These are phyloP conservation scores for Aegilops longissima DNA, from an alignment of 176 grass and related monocot species.

Conservation along the genomic window DNA sequence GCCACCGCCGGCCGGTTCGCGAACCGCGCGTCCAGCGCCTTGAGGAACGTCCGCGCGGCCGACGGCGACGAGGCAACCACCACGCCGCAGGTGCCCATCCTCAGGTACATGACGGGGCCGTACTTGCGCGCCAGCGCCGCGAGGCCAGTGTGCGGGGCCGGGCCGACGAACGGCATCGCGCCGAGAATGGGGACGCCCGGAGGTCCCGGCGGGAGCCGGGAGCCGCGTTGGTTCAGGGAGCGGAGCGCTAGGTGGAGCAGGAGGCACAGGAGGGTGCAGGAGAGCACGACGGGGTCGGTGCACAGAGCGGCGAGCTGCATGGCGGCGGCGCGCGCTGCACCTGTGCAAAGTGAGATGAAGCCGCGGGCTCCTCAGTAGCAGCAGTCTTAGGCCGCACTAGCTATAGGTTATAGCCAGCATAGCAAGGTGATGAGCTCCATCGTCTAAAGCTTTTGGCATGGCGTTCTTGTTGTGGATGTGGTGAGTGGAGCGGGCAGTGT, in stretches of 20 bases:
- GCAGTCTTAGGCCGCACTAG: no score
- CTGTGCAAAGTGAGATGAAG: not conserved
- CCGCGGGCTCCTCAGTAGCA: not conserved
- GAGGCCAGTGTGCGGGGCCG: constrained; percentile 66
- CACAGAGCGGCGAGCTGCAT: constrained; percentile 39
- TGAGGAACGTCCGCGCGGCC: constrained; percentile 64
- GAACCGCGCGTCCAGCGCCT: constrained; percentile 62
- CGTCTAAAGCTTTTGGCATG: no score
- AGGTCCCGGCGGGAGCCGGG: constrained; percentile 52
- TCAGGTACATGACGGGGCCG: constrained; percentile 72
- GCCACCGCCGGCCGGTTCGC: constrained; percentile 65
- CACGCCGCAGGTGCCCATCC: constrained; percentile 29
- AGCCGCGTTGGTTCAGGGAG: not conserved
- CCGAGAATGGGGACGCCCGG: constrained; percentile 55
- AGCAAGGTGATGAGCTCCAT: no score
- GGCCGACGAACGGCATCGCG: constrained; percentile 66
- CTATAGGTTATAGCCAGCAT: no score
- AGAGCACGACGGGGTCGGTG: constrained; percentile 59
- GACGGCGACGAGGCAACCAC: constrained; percentile 64
- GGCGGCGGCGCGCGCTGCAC: not conserved
- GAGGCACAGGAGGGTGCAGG: constrained; percentile 51
- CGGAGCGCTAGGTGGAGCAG: constrained; percentile 58
- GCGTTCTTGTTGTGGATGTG: no score
- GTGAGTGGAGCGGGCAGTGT: no score
- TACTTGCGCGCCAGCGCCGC: constrained; percentile 52